Percentiles rank a stretch among this genome's conserved stretches.
Conservation (phyloP, 495 filamentous ascomycete genomes). For the Elasticomyces elasticus region DNA sequence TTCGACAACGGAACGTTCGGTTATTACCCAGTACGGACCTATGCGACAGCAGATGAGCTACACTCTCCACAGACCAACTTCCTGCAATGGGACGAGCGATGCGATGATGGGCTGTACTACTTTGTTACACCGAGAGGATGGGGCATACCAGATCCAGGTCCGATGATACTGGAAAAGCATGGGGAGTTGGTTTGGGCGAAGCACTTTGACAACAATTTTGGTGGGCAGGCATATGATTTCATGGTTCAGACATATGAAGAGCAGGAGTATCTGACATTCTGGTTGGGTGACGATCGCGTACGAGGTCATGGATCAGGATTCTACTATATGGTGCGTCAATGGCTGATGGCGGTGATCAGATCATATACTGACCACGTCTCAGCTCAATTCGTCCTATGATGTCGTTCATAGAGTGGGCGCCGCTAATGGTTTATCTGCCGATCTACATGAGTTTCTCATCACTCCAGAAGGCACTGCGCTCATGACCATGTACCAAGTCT, state of each 20-base stretch:
- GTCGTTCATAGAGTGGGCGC: slow-evolving; percentile 6
- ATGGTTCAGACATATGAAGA: slow-evolving; percentile 14
- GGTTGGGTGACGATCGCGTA: slow-evolving; percentile 32
- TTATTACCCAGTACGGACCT: slow-evolving; percentile 13
- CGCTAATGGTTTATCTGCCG: not conserved
- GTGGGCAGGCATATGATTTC: not conserved
- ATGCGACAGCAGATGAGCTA: slow-evolving; percentile 9
- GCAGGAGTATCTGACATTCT: slow-evolving; percentile 36
- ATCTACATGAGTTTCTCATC: slow-evolving; percentile 18
- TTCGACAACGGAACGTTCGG: slow-evolving; percentile 18
- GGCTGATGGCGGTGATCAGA: not conserved
- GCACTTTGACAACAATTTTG: not conserved
- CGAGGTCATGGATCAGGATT: slow-evolving; percentile 37
- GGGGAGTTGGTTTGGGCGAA: slow-evolving; percentile 8
- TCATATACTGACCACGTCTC: not conserved
- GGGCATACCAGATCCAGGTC: slow-evolving; percentile 16
- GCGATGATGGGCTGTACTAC: slow-evolving; percentile 18
- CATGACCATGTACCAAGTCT: slow-evolving; percentile 20
- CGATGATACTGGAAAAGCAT: slow-evolving; percentile 16
- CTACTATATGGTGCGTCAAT: slow-evolving; percentile 34
- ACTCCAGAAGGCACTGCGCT: slow-evolving; percentile 22
- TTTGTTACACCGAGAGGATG: slow-evolving; percentile 20
- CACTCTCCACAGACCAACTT: slow-evolving; percentile 18
- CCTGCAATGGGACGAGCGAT: slow-evolving; percentile 13
- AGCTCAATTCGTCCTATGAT: slow-evolving; percentile 9